A percentile compares a stretch with the other conserved stretches of the same genome.
Evolutionary conservation across 2,329 filamentous ascomycete species (phyloP).

Genomic region (Botrytis sinoallii): DNA sequence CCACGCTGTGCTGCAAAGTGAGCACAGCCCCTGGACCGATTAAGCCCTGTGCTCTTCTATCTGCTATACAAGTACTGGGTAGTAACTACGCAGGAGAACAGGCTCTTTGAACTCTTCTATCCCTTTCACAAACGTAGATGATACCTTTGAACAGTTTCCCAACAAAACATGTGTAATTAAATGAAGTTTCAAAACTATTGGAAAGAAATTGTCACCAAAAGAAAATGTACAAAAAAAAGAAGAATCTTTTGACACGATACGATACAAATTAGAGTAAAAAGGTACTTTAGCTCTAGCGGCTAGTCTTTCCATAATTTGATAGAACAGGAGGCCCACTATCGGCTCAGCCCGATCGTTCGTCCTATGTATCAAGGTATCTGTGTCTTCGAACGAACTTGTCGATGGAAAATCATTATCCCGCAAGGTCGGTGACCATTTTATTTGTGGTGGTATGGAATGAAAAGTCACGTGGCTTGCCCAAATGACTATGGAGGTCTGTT

Average conservation of each 20-base stretch:
- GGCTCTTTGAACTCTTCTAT: neutral
- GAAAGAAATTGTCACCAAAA: neutral
- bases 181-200: neutral
- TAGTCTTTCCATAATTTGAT: neutral
- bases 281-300: neutral
- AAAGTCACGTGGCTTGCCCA: no score
- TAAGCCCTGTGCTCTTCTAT: neutral
- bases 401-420: no score
- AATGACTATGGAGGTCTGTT: no score
- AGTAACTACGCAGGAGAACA: neutral
- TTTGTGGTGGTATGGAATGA: no score
- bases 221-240: neutral
- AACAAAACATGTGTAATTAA: neutral
- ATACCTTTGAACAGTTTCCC: neutral
- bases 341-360: neutral
- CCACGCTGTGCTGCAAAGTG: neutral
- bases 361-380: neutral
- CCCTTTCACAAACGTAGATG: neutral
- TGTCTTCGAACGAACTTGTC: no score
- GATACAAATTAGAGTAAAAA: neutral
- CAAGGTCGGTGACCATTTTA: no score
- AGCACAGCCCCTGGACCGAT: constrained; percentile 1
- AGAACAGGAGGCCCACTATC: neutral
- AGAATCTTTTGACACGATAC: neutral
- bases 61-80: neutral